Evolutionary conservation across 2,329 filamentous ascomycete genomes (phyloP).

Genomic region (Aspergillus alliaceus): DNA sequence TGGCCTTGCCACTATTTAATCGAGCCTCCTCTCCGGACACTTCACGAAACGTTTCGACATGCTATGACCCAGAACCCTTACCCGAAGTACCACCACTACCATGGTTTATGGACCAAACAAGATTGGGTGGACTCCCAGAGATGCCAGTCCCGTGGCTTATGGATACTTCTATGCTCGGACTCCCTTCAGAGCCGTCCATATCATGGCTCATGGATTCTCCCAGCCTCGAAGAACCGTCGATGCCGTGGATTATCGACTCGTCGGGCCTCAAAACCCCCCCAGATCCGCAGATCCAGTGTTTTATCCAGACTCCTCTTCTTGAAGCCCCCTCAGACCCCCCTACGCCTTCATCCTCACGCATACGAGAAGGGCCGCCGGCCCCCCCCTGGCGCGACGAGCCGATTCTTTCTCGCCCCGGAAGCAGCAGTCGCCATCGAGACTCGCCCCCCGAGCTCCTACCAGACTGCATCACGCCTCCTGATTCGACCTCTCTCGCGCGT

Average conservation of each 20-base stretch:
- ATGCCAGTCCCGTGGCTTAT: neutral
- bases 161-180: neutral
- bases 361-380: neutral
- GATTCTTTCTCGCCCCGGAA: neutral
- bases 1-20: neutral
- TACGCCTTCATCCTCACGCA: neutral
- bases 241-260: neutral
- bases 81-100: neutral
- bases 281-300: neutral
- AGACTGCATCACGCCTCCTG: neutral
- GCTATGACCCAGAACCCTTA: neutral
- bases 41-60: neutral
- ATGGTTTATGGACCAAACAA: neutral
- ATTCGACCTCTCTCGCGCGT: neutral
- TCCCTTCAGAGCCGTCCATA: neutral
- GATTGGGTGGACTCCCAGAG: neutral
- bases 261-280: neutral
- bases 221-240: neutral
- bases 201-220: neutral
- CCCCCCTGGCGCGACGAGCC: neutral
- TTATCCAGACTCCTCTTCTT: neutral
- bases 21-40: neutral
- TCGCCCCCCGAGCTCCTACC: neutral
- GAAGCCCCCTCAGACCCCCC: neutral
- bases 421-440: neutral